These are phyloP conservation scores for Panaeolus papilionaceus DNA, from an alignment of 768 basidiomycete species.

Conservation along the genomic window DNA sequence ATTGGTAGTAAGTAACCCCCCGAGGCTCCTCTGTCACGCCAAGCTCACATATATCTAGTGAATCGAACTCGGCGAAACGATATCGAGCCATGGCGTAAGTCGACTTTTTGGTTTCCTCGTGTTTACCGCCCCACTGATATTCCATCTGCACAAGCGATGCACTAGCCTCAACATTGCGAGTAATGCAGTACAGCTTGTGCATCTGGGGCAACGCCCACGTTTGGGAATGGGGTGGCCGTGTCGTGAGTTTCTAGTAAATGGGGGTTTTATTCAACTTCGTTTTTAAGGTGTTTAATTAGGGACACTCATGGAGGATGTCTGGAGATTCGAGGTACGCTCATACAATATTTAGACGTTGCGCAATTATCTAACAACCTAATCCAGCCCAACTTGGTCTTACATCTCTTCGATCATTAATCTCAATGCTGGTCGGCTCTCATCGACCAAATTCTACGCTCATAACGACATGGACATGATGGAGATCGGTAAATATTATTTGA, in stretches of 20 bases:
- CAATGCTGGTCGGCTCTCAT: conserved; percentile 37
- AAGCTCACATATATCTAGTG: background rate
- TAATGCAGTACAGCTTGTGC: conserved; percentile 8
- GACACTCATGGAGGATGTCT: conserved; percentile 4
- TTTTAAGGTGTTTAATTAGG: background rate
- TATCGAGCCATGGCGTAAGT: background rate
- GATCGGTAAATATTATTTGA: background rate
- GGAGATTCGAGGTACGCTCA: background rate
- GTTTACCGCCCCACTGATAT: too few species aligned
- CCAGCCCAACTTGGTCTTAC: conserved; percentile 52
- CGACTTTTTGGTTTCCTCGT: too few species aligned
- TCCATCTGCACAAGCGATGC: conserved; percentile 25
- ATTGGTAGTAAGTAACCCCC: conserved; percentile 1
- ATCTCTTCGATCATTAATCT: conserved; percentile 64
- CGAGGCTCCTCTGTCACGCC: background rate
- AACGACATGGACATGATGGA: conserved; percentile 74
- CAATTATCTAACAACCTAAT: conserved; percentile 15
- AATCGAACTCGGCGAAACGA: conserved; percentile 3
- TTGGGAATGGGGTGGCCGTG: conserved; percentile 8
- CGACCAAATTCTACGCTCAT: conserved; percentile 66
- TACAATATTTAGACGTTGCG: too few species aligned
- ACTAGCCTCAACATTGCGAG: background rate
- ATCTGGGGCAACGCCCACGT: conserved; percentile 7
- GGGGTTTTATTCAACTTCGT: too few species aligned
- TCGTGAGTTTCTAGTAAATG: background rate